Evolutionary conservation across 495 filamentous ascomycete genomes (phyloP).

Genomic region (Parmelia sp.): DNA sequence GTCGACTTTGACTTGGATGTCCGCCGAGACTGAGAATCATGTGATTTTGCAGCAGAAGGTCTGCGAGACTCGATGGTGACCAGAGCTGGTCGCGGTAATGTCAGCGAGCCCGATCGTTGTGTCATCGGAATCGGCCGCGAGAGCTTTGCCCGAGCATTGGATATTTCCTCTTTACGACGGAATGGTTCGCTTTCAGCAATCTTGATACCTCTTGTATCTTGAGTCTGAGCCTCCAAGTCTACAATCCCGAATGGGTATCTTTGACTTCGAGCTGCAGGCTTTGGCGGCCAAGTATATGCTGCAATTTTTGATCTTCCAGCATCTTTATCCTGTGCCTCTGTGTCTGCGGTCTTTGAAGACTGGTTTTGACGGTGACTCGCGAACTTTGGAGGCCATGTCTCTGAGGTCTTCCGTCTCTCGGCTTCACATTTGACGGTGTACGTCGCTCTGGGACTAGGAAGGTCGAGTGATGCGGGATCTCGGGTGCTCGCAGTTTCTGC

Average conservation of each 20-base stretch:
- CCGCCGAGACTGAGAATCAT: slow-evolving; percentile 11
- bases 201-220: slow-evolving; percentile 2
- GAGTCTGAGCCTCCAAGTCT: slow-evolving; percentile 21
- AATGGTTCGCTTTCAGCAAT: slow-evolving; percentile 8
- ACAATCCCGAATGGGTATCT: slow-evolving; percentile 5
- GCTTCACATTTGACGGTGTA: slow-evolving; percentile 15
- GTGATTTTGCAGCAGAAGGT: slow-evolving; percentile 13
- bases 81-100: slow-evolving; percentile 16
- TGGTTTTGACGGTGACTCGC: neutral
- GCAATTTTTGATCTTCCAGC: slow-evolving; percentile 6
- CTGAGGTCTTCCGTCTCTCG: neutral
- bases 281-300: slow-evolving; percentile 11
- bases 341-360: neutral
- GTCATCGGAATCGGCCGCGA: neutral
- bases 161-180: slow-evolving; percentile 4
- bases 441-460: slow-evolving; percentile 15
- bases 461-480: slow-evolving; percentile 21
- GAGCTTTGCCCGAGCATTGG: slow-evolving; percentile 1
- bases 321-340: neutral
- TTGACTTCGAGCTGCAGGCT: slow-evolving; percentile 4
- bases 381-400: neutral
- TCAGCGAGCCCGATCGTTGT: slow-evolving; percentile 9
- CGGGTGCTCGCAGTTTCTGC: slow-evolving; percentile 20
- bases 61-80: slow-evolving; percentile 18
- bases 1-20: slow-evolving; percentile 8